Evolutionary conservation across 257 asterid genomes (phyloP).

Genomic region (Ophiorrhiza pumila): DNA sequence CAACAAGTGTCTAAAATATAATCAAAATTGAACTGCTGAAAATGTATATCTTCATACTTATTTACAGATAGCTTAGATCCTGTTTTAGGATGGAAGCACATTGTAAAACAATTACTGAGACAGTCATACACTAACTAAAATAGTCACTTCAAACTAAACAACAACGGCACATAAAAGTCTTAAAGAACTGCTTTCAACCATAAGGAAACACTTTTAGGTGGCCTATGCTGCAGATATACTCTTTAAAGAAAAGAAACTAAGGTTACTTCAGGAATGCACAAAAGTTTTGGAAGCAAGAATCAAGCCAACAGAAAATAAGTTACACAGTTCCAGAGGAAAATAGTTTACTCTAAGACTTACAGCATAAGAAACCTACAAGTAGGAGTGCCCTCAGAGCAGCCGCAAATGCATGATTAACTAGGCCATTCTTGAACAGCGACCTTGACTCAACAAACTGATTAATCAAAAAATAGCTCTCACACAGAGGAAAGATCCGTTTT

Average conservation of each 20-base stretch:
- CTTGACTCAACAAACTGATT: slow-evolving; percentile 87
- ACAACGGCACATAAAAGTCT: not conserved
- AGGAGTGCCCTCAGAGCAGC: slow-evolving; percentile 90
- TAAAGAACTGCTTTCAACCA: not conserved
- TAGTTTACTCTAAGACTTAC: slow-evolving; percentile 11
- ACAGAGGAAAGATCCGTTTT: slow-evolving; percentile 75
- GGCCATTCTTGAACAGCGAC: slow-evolving; percentile 87
- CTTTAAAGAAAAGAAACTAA: not conserved
- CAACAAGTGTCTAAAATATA: too few species aligned
- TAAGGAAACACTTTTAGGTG: not conserved
- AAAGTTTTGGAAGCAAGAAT: not conserved
- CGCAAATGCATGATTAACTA: slow-evolving; percentile 95
- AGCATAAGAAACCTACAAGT: slow-evolving; percentile 57
- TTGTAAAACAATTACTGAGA: not conserved
- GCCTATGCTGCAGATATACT: not conserved
- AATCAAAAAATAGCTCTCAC: slow-evolving; percentile 73
- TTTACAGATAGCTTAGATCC: not conserved
- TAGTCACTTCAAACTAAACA: too few species aligned
- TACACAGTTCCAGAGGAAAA: not conserved
- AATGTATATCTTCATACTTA: not conserved
- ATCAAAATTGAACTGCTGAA: not conserved
- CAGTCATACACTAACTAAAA: too few species aligned
- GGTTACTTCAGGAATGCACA: not conserved
- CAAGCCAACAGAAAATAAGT: not conserved
- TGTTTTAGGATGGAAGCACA: not conserved